phyloP scores from a whole-genome alignment of 2,329 filamentous ascomycete species.

The Epichloe gansuensis region DNA sequence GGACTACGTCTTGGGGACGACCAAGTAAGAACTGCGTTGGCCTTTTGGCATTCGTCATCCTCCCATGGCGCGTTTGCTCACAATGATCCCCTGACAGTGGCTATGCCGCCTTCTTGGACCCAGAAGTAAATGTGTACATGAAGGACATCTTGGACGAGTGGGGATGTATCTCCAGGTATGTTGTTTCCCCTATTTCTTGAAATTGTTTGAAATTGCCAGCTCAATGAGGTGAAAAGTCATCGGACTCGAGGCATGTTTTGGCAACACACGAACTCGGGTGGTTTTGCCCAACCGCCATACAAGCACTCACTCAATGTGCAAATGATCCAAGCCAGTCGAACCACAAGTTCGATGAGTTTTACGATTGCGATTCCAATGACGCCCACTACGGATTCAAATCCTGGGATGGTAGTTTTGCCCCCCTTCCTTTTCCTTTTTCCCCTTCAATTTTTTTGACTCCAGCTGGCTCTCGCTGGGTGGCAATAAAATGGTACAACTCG shows the following conservation, averaged over 20 bases:
- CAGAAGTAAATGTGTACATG: constrained; percentile 39
- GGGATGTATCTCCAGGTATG: constrained; percentile 36
- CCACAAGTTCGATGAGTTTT: constrained; percentile 47
- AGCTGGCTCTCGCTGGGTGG: too few relatives aligned
- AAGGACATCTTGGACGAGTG: constrained; percentile 44
- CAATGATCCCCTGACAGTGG: constrained; percentile 20
- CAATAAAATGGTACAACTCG: too few relatives aligned
- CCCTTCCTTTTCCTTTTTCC: neutral
- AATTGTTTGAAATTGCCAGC: too few relatives aligned
- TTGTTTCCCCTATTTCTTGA: too few relatives aligned
- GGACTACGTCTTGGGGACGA: neutral
- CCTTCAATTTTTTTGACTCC: neutral
- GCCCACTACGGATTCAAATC: constrained; percentile 50
- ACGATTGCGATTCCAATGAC: constrained; percentile 43
- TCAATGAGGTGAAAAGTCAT: constrained; percentile 21
- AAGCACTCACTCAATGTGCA: constrained; percentile 38
- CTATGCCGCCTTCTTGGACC: constrained; percentile 40
- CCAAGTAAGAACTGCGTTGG: neutral
- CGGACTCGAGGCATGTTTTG: constrained; percentile 40
- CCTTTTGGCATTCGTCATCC: neutral
- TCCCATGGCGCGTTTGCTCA: neutral
- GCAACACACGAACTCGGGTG: constrained; percentile 34
- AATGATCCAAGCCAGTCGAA: constrained; percentile 29
- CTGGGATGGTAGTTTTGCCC: constrained; percentile 43
- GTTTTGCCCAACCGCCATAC: constrained; percentile 39